phyloP scores from a whole-genome alignment of 2,329 filamentous ascomycete species.

The Thelonectria discophora region DNA sequence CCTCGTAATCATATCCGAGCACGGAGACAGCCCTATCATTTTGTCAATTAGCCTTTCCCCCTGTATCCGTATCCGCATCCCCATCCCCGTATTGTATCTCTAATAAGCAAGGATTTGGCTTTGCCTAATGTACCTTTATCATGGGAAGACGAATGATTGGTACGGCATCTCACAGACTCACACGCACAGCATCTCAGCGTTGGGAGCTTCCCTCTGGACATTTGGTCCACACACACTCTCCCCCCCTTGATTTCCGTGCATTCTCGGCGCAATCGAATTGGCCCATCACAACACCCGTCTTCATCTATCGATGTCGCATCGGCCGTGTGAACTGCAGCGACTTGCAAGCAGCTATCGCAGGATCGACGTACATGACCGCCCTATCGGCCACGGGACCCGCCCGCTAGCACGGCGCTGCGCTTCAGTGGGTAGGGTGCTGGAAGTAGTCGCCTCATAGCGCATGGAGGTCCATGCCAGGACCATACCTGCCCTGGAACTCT shows the following conservation, averaged over 20 bases:
- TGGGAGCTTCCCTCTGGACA: not conserved
- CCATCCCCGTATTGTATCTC: not conserved
- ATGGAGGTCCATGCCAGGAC: too few relatives aligned
- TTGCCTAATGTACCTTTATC: not conserved
- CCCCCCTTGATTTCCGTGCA: not conserved
- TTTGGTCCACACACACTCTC: not conserved
- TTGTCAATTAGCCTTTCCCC: not conserved
- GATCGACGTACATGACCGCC: not conserved
- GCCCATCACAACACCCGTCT: not conserved
- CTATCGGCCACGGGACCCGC: not conserved
- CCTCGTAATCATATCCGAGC: too few relatives aligned
- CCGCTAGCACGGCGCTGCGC: not conserved
- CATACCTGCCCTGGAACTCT: not conserved
- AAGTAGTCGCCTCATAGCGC: not conserved
- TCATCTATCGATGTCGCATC: not conserved
- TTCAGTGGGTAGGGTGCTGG: not conserved
- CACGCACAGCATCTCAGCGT: too few relatives aligned
- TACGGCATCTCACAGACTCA: too few relatives aligned
- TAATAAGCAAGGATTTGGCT: not conserved
- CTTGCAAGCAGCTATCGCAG: not conserved
- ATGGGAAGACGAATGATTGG: not conserved
- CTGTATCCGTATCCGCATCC: not conserved
- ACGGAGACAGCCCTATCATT: not conserved
- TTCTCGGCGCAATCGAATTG: not conserved
- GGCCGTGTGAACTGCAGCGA: not conserved